Percentiles rank a stretch among this genome's conserved stretches.
Conservation (phyloP, 2,329 filamentous ascomycete species). For the Endocalyx cinctus region DNA sequence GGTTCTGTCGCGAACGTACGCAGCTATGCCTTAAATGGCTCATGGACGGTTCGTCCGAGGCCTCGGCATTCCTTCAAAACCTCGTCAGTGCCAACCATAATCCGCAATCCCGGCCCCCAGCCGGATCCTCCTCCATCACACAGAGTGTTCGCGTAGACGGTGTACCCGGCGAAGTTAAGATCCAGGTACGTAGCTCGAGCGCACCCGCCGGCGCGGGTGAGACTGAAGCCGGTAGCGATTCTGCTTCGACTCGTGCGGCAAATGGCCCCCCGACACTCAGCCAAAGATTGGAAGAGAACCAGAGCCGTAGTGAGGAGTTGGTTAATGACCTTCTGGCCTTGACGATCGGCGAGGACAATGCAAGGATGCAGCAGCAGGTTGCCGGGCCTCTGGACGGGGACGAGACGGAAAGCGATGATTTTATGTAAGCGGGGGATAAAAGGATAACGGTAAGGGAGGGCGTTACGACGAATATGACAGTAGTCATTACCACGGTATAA, state of each 20-base stretch:
- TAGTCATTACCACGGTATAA: no score
- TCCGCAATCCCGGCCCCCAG: constrained; percentile 9
- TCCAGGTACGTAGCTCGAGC: constrained; percentile 41
- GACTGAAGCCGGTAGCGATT: neutral
- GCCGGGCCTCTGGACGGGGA: constrained; percentile 18
- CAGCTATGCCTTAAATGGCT: constrained; percentile 85
- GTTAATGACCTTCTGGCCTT: constrained; percentile 28
- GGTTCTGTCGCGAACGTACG: constrained; percentile 87
- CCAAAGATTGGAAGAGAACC: constrained; percentile 18
- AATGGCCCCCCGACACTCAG: constrained; percentile 10
- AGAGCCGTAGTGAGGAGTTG: constrained; percentile 26
- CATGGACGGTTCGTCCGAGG: constrained; percentile 69
- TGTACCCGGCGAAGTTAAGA: constrained; percentile 51
- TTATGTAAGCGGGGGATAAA: constrained; percentile 16
- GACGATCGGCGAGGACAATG: constrained; percentile 17
- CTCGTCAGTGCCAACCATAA: constrained; percentile 40
- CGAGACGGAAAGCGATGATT: constrained; percentile 27
- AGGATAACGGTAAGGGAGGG: no score
- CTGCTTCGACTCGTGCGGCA: constrained; percentile 5
- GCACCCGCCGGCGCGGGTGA: constrained; percentile 15
- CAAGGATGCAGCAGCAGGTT: constrained; percentile 7
- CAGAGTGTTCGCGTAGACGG: constrained; percentile 51
- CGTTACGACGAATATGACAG: no score
- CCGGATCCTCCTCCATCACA: constrained; percentile 27
- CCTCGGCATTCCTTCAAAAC: constrained; percentile 65